Percentiles rank a stretch among this genome's conserved stretches.
phyloP scores from a whole-genome alignment of 2,329 filamentous ascomycete species.

The Pyricularia sp. region DNA sequence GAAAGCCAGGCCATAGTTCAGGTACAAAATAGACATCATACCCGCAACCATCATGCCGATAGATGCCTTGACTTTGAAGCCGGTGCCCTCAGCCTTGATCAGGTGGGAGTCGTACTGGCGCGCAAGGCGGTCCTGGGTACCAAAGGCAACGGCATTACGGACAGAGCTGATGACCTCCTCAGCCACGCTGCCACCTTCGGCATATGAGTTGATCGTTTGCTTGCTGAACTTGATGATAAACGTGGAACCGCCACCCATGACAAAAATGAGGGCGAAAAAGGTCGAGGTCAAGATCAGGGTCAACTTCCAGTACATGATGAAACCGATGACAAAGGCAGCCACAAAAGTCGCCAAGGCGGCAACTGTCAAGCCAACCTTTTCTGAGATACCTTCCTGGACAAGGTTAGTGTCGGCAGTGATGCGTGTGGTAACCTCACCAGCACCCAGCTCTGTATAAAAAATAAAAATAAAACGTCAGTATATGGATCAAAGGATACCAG shows the following conservation, averaged over 20 bases:
- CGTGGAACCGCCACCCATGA: conserved; percentile 64
- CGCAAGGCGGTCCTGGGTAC: conserved; percentile 86
- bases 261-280: conserved; percentile 66
- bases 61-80: conserved; percentile 63
- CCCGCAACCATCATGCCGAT: conserved; percentile 65
- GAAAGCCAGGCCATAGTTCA: conserved; percentile 87
- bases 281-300: conserved; percentile 80
- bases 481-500: not conserved
- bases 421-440: conserved; percentile 86
- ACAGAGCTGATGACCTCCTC: conserved; percentile 94
- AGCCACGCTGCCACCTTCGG: conserved; percentile 74
- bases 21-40: conserved; percentile 64
- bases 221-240: conserved; percentile 80
- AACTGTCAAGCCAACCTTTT: conserved; percentile 74
- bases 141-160: conserved; percentile 85
- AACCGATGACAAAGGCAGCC: conserved; percentile 83
- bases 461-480: not conserved
- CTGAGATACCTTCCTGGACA: conserved; percentile 87
- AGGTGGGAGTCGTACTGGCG: conserved; percentile 75
- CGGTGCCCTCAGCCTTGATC: conserved; percentile 61
- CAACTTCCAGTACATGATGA: conserved; percentile 86
- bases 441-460: conserved; percentile 56
- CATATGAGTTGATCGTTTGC: conserved; percentile 68
- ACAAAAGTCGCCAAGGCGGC: conserved; percentile 74
- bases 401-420: conserved; percentile 92